Evolutionary conservation across 176 grass and related monocot genomes (phyloP).

Genomic region (Melocanna baccifera): DNA sequence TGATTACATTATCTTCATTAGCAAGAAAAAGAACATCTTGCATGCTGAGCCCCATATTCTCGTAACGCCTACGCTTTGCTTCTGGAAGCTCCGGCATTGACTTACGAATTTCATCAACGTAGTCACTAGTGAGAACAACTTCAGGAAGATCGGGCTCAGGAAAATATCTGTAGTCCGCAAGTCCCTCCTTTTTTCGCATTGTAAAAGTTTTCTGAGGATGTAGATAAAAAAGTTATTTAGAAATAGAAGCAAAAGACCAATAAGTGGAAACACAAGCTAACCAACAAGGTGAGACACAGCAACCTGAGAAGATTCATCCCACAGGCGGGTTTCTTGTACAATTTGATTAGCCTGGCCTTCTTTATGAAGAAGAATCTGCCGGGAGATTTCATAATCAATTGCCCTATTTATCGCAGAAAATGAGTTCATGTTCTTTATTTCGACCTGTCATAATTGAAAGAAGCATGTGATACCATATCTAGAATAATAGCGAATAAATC

Average conservation of each 20-base stretch:
- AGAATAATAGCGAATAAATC: background rate
- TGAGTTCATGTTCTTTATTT: slow-evolving; percentile 98
- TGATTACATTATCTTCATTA: slow-evolving; percentile 79
- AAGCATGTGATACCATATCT: slow-evolving; percentile 27
- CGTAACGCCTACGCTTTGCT: slow-evolving; percentile 87
- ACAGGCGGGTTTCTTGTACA: slow-evolving; percentile 93
- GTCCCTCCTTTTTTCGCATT: slow-evolving; percentile 93
- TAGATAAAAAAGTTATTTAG: slow-evolving; percentile 31
- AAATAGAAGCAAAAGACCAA: slow-evolving; percentile 29
- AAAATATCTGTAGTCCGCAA: slow-evolving; percentile 97
- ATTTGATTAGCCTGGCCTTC: slow-evolving; percentile 73
- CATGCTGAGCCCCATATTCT: slow-evolving; percentile 85
- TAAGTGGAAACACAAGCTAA: background rate
- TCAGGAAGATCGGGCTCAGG: slow-evolving; percentile 95
- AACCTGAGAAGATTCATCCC: slow-evolving; percentile 92
- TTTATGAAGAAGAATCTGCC: slow-evolving; percentile 81
- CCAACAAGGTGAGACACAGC: background rate
- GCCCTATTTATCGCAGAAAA: slow-evolving; percentile 88
- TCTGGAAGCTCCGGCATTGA: slow-evolving; percentile 91
- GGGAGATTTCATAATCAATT: slow-evolving; percentile 83
- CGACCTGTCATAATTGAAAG: slow-evolving; percentile 47
- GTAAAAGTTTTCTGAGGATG: slow-evolving; percentile 84
- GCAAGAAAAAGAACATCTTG: slow-evolving; percentile 97
- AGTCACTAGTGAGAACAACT: slow-evolving; percentile 69
- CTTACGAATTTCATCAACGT: slow-evolving; percentile 63